These are phyloP conservation scores for Adansonia rubrostipa DNA, from an alignment of 441 rosid genomes.

Conservation along the genomic window DNA sequence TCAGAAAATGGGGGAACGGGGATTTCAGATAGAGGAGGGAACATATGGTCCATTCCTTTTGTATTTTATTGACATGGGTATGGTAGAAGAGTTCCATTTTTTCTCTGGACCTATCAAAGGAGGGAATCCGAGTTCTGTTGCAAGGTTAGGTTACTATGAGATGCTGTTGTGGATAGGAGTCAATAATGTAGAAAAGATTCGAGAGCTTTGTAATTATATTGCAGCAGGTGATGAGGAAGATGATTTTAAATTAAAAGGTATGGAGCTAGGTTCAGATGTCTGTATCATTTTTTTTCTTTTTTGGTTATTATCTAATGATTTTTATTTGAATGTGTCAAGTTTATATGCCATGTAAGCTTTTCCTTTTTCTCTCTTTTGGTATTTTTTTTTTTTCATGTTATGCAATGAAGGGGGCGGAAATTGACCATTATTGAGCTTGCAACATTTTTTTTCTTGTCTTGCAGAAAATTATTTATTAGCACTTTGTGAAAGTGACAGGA, in stretches of 20 bases:
- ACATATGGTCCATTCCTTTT: conserved; percentile 65
- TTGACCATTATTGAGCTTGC: conserved; percentile 3
- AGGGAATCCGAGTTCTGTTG: conserved; percentile 42
- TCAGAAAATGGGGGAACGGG: conserved; percentile 59
- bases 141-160: conserved; percentile 80
- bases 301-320: not conserved
- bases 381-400: not conserved
- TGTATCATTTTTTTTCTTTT: not conserved
- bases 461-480: conserved; percentile 82
- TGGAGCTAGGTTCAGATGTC: conserved; percentile 17
- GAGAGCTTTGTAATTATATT: conserved; percentile 50
- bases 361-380: not conserved
- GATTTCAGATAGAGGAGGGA: conserved; percentile 59
- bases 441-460: not conserved
- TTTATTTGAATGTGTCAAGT: conserved; percentile 3
- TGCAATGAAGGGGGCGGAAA: not conserved
- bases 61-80: conserved; percentile 66
- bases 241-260: conserved; percentile 56
- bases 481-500: conserved; percentile 64
- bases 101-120: conserved; percentile 49
- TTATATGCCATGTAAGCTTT: not conserved
- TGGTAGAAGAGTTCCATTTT: conserved; percentile 63
- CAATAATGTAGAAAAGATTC: conserved; percentile 56
- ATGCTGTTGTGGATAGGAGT: conserved; percentile 67
- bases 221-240: conserved; percentile 38